Conservation (phyloP, 805 yeast genomes). For the Komagataella pastoris region DNA sequence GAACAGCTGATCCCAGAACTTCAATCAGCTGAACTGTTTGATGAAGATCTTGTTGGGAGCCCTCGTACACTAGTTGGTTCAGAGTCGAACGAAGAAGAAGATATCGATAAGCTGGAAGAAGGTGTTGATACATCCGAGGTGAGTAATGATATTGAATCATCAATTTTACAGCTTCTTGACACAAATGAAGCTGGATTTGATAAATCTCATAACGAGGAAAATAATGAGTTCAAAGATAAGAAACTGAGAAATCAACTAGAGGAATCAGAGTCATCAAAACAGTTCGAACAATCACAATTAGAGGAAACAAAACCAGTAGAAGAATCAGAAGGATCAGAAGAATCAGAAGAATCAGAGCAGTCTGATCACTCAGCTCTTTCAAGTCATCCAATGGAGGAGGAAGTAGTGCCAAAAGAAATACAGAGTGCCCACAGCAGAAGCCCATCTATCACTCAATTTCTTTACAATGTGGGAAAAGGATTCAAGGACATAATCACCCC, state of each 20-base stretch:
- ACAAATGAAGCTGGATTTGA: background rate
- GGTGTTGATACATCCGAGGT: background rate
- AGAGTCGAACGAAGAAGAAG: background rate
- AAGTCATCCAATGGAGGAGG: background rate
- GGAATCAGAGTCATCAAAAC: background rate
- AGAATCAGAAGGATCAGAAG: background rate
- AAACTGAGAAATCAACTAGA: background rate
- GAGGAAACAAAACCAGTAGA: background rate
- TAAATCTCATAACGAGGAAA: background rate
- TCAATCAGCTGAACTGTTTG: background rate
- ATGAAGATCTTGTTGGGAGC: background rate
- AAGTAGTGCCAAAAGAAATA: background rate
- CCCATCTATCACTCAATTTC: background rate
- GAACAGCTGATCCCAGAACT: slow-evolving; percentile 3
- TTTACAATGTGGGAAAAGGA: background rate
- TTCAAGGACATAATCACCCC: background rate
- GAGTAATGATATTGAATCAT: background rate
- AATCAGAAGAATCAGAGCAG: background rate
- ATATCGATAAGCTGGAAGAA: background rate
- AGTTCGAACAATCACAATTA: background rate
- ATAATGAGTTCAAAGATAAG: background rate
- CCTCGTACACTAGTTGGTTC: background rate
- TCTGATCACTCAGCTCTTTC: background rate
- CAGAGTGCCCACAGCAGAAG: background rate
- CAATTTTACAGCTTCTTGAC: slow-evolving; percentile 1